Evolutionary conservation across 768 basidiomycete genomes (phyloP).

Genomic region (Porpolomopsis calyptriformis): DNA sequence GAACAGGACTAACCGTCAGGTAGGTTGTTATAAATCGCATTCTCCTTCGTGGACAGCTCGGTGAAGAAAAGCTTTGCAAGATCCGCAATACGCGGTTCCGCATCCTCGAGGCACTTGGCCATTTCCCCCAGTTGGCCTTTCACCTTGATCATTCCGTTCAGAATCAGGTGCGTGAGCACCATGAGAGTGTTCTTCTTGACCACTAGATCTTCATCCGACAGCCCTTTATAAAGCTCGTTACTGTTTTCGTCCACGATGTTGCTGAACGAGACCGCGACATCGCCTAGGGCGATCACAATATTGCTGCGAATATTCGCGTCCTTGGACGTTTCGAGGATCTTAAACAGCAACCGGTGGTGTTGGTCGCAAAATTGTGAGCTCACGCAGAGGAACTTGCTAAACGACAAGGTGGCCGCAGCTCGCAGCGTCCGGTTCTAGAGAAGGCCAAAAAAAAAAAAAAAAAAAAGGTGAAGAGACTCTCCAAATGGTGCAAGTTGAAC

Average conservation of each 20-base stretch:
- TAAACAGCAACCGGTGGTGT: conserved; percentile 82
- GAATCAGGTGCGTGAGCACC: conserved; percentile 92
- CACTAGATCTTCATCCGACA: conserved; percentile 73
- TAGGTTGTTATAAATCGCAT: conserved; percentile 97
- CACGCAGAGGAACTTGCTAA: conserved; percentile 96
- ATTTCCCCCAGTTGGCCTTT: conserved; percentile 99
- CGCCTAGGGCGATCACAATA: conserved; percentile 94
- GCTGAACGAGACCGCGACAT: conserved; percentile 97
- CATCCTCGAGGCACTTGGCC: conserved; percentile 98
- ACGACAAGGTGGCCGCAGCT: conserved; percentile 75
- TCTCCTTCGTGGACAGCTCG: conserved; percentile 93
- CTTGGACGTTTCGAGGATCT: conserved; percentile 82
- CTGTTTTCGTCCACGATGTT: conserved; percentile 95
- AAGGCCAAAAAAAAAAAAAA: conserved; percentile 1
- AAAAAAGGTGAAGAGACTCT: too few species aligned
- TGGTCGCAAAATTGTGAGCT: conserved; percentile 90
- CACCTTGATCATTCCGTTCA: conserved; percentile 99
- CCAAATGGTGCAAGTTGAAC: too few species aligned
- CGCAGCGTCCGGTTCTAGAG: conserved; percentile 74
- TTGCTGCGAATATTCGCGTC: conserved; percentile 89
- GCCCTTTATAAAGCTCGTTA: conserved; percentile 87
- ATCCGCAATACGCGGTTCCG: conserved; percentile 77
- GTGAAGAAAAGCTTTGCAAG: conserved; percentile 98
- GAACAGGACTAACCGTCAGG: conserved; percentile 62
- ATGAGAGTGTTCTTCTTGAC: conserved; percentile 99